Evolutionary conservation across 2,329 filamentous ascomycete species (phyloP).

Genomic region (Paramyrothecium roridum): DNA sequence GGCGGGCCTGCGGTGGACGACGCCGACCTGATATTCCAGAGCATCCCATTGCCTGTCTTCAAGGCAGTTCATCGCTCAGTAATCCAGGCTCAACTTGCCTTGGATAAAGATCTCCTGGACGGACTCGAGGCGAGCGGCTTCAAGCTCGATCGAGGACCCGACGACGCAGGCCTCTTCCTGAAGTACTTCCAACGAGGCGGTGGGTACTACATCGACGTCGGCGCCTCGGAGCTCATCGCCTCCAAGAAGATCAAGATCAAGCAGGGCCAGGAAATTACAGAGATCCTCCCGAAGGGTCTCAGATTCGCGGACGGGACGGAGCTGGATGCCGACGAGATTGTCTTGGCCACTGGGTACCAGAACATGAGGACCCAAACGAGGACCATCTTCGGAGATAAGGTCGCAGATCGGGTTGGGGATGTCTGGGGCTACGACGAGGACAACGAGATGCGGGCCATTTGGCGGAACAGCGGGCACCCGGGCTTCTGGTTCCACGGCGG

Average conservation of each 20-base stretch:
- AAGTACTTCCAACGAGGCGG: conserved; percentile 66
- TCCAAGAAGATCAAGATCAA: conserved; percentile 64
- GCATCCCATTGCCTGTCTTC: conserved; percentile 54
- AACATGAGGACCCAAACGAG: conserved; percentile 65
- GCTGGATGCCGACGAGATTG: conserved; percentile 59
- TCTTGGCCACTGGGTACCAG: conserved; percentile 63
- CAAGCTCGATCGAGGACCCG: conserved; percentile 54
- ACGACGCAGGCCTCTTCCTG: conserved; percentile 53
- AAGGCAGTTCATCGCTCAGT: conserved; percentile 54
- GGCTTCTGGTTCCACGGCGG: conserved; percentile 67
- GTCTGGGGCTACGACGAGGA: conserved; percentile 61
- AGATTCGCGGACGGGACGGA: conserved; percentile 51
- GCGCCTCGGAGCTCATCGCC: conserved; percentile 57
- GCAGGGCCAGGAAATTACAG: conserved; percentile 52
- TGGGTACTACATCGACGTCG: conserved; percentile 70
- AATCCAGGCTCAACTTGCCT: conserved; percentile 26
- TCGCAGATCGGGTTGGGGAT: conserved; percentile 55
- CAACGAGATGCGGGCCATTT: conserved; percentile 55
- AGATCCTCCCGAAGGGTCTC: conserved; percentile 43
- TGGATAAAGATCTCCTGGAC: conserved; percentile 34
- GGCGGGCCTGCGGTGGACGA: conserved; percentile 60
- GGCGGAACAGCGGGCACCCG: conserved; percentile 58
- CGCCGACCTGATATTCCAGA: conserved; percentile 59
- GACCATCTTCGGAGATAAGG: conserved; percentile 58
- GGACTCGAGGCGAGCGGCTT: conserved; percentile 57